A percentile compares a stretch with the other conserved stretches of the same genome.
Evolutionary conservation across 2,329 filamentous ascomycete genomes (phyloP).

Genomic region (Mycosphaerelloides madeirae): DNA sequence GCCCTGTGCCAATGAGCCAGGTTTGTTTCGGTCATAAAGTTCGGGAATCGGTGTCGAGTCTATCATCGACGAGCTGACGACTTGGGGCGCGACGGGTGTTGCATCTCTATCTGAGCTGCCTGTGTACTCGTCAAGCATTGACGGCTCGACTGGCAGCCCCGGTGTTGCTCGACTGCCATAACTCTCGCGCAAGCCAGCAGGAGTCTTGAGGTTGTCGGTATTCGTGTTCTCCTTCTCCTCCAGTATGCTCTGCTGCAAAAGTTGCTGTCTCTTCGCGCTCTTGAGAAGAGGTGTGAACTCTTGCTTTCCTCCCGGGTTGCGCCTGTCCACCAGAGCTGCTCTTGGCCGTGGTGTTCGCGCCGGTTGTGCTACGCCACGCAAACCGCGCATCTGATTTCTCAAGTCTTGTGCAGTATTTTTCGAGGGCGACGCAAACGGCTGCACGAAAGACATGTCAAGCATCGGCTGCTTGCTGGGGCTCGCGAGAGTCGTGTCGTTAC

Average conservation of each 20-base stretch:
- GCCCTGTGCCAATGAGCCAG: constrained; percentile 68
- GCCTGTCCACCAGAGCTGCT: constrained; percentile 64
- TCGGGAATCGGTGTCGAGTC: constrained; percentile 77
- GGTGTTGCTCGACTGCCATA: constrained; percentile 63
- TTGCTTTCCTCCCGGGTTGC: constrained; percentile 54
- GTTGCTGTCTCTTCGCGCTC: constrained; percentile 67
- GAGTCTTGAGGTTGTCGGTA: constrained; percentile 54
- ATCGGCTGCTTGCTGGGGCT: constrained; percentile 42
- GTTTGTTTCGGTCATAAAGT: constrained; percentile 58
- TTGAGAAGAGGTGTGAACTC: constrained; percentile 96
- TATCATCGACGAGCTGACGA: constrained; percentile 66
- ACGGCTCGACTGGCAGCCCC: constrained; percentile 70
- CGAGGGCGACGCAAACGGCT: constrained; percentile 76
- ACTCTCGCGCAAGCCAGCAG: constrained; percentile 58
- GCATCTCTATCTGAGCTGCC: constrained; percentile 58
- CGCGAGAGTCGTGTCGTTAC: constrained; percentile 76
- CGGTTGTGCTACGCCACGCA: constrained; percentile 42
- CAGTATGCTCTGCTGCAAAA: constrained; percentile 32
- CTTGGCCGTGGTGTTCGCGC: constrained; percentile 65
- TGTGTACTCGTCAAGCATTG: constrained; percentile 59
- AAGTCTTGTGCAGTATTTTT: constrained; percentile 66
- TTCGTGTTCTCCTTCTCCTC: constrained; percentile 39
- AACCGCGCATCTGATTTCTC: constrained; percentile 68
- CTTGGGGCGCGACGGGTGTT: constrained; percentile 68
- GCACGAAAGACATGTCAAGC: constrained; percentile 81